Percentiles rank a stretch among this genome's conserved stretches.
phyloP scores from a whole-genome alignment of 108 stramenopile species.

The Stephanodiscus triporus region DNA sequence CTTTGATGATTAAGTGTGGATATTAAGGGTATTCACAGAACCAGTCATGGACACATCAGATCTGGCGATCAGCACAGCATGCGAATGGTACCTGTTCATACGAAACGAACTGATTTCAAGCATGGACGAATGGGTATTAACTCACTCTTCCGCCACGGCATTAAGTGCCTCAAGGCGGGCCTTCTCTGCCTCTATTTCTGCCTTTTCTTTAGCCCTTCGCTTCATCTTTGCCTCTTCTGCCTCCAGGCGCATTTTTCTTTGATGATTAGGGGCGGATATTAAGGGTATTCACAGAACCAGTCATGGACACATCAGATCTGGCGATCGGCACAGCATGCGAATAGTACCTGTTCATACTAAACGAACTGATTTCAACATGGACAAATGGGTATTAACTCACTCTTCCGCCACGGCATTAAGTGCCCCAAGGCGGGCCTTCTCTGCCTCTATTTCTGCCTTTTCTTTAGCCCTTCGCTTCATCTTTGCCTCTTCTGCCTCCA shows the following conservation, averaged over 20 bases:
- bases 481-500: neutral
- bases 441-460: neutral
- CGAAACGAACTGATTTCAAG: too few species aligned
- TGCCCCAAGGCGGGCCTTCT: neutral
- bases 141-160: slow-evolving; percentile 4
- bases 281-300: neutral
- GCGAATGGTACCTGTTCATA: neutral
- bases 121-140: too few species aligned
- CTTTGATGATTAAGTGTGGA: neutral
- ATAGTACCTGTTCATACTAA: neutral
- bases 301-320: neutral
- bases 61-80: neutral
- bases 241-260: neutral
- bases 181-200: neutral
- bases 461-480: neutral
- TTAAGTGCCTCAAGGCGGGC: neutral
- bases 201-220: neutral
- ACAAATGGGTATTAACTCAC: slow-evolving; percentile 1
- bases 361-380: too few species aligned
- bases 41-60: neutral
- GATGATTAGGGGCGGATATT: neutral
- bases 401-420: neutral
- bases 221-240: neutral
- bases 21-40: neutral
- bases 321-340: neutral